These are phyloP conservation scores for Cladophialophora yegresii DNA, from an alignment of 2,329 filamentous ascomycete genomes.

Conservation along the genomic window DNA sequence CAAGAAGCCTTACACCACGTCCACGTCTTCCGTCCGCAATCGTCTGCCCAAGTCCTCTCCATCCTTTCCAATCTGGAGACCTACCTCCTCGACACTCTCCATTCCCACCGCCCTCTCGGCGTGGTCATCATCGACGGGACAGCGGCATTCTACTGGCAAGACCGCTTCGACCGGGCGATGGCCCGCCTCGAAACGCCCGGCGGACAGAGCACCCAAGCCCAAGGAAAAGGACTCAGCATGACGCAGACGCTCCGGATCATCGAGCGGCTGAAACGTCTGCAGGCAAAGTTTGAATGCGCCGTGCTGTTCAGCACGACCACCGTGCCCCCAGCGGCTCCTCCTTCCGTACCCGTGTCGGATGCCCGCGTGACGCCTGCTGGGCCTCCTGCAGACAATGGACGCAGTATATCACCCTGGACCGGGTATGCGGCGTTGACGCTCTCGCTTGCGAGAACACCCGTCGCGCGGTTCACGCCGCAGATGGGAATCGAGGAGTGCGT, in stretches of 20 bases:
- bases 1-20: conserved; percentile 53
- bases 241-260: conserved; percentile 28
- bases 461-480: conserved; percentile 43
- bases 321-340: conserved; percentile 25
- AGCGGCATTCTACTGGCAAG: conserved; percentile 59
- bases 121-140: conserved; percentile 58
- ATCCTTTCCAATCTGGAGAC: conserved; percentile 51
- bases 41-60: conserved; percentile 53
- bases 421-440: conserved; percentile 44
- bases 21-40: conserved; percentile 60
- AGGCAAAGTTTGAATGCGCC: conserved; percentile 44
- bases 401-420: conserved; percentile 43
- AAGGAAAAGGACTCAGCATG: not conserved
- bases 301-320: conserved; percentile 42
- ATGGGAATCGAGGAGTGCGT: conserved; percentile 42
- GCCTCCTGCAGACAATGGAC: conserved; percentile 2
- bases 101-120: conserved; percentile 47
- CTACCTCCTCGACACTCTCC: conserved; percentile 56
- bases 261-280: conserved; percentile 41
- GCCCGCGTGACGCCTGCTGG: conserved; percentile 10
- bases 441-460: conserved; percentile 42
- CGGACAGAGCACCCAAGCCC: conserved; percentile 22
- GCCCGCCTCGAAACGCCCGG: conserved; percentile 44
- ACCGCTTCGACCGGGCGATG: conserved; percentile 50
- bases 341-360: conserved; percentile 15